Evolutionary conservation across 108 stramenopile species (phyloP), one percentile per base, ranked within the genome.

Genomic region (Parmales sp.): DNA sequence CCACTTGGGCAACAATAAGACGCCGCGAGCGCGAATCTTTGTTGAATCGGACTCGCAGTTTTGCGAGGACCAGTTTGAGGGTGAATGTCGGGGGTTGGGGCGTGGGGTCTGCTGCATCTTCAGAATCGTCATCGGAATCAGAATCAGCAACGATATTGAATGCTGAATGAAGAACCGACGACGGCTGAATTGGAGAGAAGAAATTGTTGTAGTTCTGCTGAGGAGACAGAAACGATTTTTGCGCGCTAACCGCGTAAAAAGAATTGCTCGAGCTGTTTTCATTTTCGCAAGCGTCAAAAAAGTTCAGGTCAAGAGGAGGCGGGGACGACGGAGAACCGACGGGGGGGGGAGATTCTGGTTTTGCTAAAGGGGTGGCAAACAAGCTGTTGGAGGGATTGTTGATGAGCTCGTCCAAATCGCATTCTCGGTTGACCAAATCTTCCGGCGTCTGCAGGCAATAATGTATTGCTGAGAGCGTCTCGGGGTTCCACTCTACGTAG

Each of bases 401-500:
- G 8, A 43, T 43, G 11, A 11, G 41, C 41, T 43, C 16, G 41
- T n/a, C n/a, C n/a, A n/a, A n/a, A n/a, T n/a, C n/a, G n/a, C n/a
- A n/a, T n/a, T n/a, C n/a, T n/a, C n/a, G n/a, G n/a, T n/a, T n/a
- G n/a, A n/a, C n/a, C n/a, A n/a, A n/a, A n/a, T n/a, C n/a, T n/a
- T n/a, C n/a, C n/a, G 41, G 11, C n/a, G 5, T 16, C n/a, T 19
- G 60, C 28, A 87, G 54, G 20, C 84, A 67, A 39, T 67, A 64
- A 29, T 84, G 81, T 60, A 90, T 77, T 43, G 72, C 72, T 37
- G 85, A 84, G 23, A 90, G 46, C 34, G 80, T 84, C 60, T 90
- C 89, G 8, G 89, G 85, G 54, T 90, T 90, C 89, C 89, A 90
- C 46, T 90, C 86, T 45, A 87, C 70, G 63, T 75, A 87, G 0